Conservation (phyloP, 2,329 filamentous ascomycete species). For the Didymella pomorum region DNA sequence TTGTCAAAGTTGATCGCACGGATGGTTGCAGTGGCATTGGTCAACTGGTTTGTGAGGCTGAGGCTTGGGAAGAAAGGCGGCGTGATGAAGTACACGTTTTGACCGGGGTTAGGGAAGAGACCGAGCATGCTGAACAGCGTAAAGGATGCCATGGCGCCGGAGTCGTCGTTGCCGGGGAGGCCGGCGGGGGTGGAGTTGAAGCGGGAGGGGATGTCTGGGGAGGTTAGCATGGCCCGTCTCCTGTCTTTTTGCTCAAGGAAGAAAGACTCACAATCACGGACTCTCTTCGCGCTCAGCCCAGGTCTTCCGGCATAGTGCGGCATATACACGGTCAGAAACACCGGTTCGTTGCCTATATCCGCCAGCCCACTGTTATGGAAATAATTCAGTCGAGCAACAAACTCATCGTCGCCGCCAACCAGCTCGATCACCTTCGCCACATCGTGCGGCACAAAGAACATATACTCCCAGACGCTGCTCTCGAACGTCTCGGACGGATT, state of each 20-base stretch:
- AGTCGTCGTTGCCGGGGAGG: not conserved
- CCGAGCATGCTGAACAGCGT: not conserved
- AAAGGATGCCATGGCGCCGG: not conserved
- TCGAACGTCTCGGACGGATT: slow-evolving; percentile 22
- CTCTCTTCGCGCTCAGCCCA: not conserved
- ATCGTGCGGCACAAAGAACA: not conserved
- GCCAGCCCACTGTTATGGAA: not conserved
- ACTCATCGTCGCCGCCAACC: not conserved
- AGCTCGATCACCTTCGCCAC: not conserved
- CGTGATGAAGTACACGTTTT: not conserved
- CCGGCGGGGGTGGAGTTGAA: not conserved
- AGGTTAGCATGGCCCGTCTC: not conserved
- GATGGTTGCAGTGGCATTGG: not conserved
- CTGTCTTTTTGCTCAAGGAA: not conserved
- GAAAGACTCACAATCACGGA: not conserved
- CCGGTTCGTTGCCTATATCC: not conserved
- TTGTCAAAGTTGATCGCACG: not conserved
- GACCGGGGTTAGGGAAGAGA: not conserved
- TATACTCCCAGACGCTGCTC: not conserved
- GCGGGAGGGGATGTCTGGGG: not conserved
- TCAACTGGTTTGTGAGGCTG: not conserved
- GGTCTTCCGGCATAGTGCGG: not conserved
- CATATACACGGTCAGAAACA: not conserved
- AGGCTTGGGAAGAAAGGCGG: not conserved
- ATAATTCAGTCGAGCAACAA: not conserved